Evolutionary conservation across 2,329 filamentous ascomycete genomes (phyloP).

Genomic region (Uncinocarpus reesii): DNA sequence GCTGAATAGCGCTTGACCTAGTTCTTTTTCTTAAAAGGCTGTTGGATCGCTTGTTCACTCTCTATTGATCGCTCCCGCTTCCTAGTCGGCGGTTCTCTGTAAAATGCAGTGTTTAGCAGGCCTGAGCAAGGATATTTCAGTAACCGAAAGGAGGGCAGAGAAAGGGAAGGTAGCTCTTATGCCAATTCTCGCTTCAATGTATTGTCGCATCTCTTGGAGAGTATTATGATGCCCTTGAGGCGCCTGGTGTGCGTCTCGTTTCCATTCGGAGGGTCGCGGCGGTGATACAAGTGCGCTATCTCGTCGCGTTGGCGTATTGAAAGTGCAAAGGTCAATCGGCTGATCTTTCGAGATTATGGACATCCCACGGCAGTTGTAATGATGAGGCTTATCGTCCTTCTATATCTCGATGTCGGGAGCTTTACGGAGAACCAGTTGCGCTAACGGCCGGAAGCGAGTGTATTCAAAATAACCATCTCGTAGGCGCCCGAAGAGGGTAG

Average conservation of each 20-base stretch:
- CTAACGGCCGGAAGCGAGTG: too few relatives aligned
- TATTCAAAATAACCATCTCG: too few relatives aligned
- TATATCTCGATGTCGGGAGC: too few relatives aligned
- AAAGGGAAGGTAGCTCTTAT: conserved; percentile 3
- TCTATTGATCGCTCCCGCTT: conserved; percentile 1
- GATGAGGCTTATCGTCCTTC: too few relatives aligned
- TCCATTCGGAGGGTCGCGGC: neutral
- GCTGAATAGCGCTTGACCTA: neutral
- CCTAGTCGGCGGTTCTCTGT: conserved; percentile 1
- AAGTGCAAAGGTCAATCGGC: neutral
- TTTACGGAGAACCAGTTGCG: too few relatives aligned
- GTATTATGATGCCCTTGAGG: neutral
- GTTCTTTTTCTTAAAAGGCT: conserved; percentile 3
- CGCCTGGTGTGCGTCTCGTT: neutral
- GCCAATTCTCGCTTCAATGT: conserved; percentile 4
- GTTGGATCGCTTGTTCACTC: conserved; percentile 2
- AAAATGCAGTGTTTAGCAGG: conserved; percentile 1
- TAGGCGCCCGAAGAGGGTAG: too few relatives aligned
- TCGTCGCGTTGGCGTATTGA: neutral
- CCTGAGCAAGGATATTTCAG: neutral
- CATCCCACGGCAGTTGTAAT: conserved; percentile 1
- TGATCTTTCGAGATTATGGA: conserved; percentile 1
- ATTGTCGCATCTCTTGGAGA: neutral
- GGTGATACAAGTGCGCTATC: neutral
- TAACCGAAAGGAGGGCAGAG: neutral